Base-by-base conservation (phyloP, 1,284 basidiomycete species). In the Moesziomyces sp. region DNA sequence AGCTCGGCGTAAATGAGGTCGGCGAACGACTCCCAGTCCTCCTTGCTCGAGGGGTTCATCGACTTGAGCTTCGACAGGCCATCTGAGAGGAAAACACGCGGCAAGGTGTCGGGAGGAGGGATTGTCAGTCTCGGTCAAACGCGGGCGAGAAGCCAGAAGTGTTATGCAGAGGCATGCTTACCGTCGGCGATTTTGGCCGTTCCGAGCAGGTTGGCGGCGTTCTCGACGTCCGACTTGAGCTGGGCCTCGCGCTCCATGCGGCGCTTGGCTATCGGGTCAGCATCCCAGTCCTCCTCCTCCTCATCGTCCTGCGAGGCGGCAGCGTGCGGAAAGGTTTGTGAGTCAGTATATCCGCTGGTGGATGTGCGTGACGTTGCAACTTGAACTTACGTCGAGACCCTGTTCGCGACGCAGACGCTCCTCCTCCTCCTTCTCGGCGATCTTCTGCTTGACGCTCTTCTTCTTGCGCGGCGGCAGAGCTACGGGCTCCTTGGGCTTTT, bases 391-490 rank as follows among this genome's bases (percentile, higher is more conserved):
- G 10, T 74, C 69, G 10, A 74, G 56, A 18, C 77, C 77, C 16
- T 60, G 61, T 49, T 73, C 69, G 28, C 57, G 63, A 26, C 78
- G 64, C 19, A 71, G 43, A 3, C 66, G 63, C 59, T 80, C 76
- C 18, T 73, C 71, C 38, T 77, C 82, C 44, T 83, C 81, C 52
- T 79, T 78, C 50, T 81, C 79, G 35, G 78, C 78, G 33, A 83
- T 79, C 64, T 83, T 84, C 46, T 82, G 78, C 59, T 83, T 84
- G 47, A 83, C 76, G 23, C 61, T 68, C 45, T 73, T 74, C 53
- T 80, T 82, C 77, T 83, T 83, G 58, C 78, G 79, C 47, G 79
- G 58, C 18, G 79, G 79, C 23, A 72, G 43, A 1, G 61, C 59
- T 1, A 64, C 68, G 30, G 59, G 52, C 3, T 64, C 46, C 46